Conservation (phyloP, 2,329 filamentous ascomycete genomes). For the Neoascochyta sp. region DNA sequence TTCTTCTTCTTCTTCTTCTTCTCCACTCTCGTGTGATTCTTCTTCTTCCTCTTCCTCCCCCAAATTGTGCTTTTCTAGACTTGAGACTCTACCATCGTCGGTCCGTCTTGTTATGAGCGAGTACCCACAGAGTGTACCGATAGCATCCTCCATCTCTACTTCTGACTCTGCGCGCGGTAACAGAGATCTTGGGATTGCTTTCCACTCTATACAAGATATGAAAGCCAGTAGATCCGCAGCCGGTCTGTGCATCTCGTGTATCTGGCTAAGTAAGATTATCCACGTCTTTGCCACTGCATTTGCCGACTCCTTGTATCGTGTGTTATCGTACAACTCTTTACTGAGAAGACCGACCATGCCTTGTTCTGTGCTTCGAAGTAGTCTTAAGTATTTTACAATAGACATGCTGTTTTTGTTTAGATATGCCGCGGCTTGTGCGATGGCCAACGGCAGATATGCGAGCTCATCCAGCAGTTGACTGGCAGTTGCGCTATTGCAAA, state of each 20-base stretch:
- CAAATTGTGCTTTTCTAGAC: too few species aligned
- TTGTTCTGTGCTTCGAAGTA: conserved; percentile 33
- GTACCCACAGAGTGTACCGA: conserved; percentile 21
- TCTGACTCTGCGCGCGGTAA: conserved; percentile 8
- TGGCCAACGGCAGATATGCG: conserved; percentile 41
- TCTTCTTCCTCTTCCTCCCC: too few species aligned
- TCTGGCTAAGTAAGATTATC: conserved; percentile 43
- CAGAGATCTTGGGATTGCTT: conserved; percentile 14
- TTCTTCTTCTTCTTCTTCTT: too few species aligned
- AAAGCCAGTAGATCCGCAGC: conserved; percentile 42
- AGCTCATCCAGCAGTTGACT: conserved; percentile 24
- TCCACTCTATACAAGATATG: conserved; percentile 13
- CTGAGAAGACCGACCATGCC: conserved; percentile 37
- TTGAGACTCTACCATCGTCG: too few species aligned
- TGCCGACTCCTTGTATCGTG: conserved; percentile 33
- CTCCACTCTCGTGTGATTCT: too few species aligned
- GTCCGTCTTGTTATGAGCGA: conserved; percentile 15
- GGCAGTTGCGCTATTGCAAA: conserved; percentile 1
- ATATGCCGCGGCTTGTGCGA: conserved; percentile 38
- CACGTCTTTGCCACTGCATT: conserved; percentile 44
- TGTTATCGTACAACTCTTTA: conserved; percentile 39
- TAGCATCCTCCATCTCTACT: conserved; percentile 14
- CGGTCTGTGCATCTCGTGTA: conserved; percentile 14
- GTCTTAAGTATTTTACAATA: conserved; percentile 33
- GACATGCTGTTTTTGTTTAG: conserved; percentile 30